phyloP scores from a whole-genome alignment of 306 rosid species.

The Begonia fuchsioides region DNA sequence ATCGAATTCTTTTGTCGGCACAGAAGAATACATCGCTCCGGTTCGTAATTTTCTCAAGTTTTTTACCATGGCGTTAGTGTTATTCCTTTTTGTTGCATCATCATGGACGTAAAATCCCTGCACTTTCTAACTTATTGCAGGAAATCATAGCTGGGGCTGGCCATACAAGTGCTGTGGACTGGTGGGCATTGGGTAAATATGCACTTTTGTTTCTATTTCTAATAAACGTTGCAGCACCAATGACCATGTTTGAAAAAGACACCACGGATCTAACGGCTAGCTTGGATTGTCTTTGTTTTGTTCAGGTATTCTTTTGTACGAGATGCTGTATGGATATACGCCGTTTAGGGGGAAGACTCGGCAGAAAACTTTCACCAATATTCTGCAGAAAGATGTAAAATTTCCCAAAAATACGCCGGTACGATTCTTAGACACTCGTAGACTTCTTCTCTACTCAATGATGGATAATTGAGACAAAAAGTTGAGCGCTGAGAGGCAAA shows the following conservation, averaged over 20 bases:
- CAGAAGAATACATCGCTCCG: constrained; percentile 99
- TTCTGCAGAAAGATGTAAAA: constrained; percentile 92
- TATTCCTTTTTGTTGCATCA: neutral
- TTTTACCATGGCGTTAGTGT: neutral
- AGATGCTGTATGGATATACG: constrained; percentile 84
- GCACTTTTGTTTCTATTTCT: constrained; percentile 4
- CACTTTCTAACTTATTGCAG: constrained; percentile 28
- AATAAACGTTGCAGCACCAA: neutral
- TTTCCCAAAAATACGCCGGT: constrained; percentile 74
- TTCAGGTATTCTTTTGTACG: constrained; percentile 72
- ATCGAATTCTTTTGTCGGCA: constrained; percentile 95
- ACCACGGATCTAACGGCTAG: no score
- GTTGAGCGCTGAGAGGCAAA: constrained; percentile 1
- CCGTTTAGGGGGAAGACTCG: constrained; percentile 92
- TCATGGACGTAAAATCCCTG: neutral
- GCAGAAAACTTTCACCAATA: constrained; percentile 78
- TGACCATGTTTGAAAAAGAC: no score
- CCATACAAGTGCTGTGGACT: constrained; percentile 96
- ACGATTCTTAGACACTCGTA: neutral
- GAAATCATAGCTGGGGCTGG: constrained; percentile 94
- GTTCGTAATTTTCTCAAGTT: constrained; percentile 24
- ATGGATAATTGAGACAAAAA: neutral
- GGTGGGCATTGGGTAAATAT: constrained; percentile 94
- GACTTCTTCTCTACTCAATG: neutral
- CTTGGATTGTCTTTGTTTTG: neutral